These are phyloP conservation scores for Fusarium illudens DNA, from an alignment of 2,329 filamentous ascomycete species.

Conservation along the genomic window DNA sequence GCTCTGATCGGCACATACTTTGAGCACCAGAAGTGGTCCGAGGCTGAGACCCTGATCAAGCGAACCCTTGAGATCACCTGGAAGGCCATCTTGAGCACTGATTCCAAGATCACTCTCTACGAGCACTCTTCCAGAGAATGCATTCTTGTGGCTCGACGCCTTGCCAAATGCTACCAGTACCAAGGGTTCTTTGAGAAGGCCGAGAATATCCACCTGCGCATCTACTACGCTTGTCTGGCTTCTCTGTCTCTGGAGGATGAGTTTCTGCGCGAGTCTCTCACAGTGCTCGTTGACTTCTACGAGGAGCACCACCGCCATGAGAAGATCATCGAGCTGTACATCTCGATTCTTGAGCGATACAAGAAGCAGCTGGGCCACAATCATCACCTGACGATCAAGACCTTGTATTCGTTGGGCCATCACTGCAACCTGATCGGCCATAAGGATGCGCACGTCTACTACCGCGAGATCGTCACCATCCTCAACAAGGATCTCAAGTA, in stretches of 20 bases:
- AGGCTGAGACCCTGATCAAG: conserved; percentile 48
- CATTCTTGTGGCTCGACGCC: conserved; percentile 45
- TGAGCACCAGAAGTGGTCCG: conserved; percentile 45
- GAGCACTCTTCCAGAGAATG: conserved; percentile 46
- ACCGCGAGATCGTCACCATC: conserved; percentile 49
- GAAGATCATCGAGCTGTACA: conserved; percentile 49
- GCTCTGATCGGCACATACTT: conserved; percentile 47
- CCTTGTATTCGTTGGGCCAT: conserved; percentile 42
- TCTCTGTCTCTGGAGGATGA: conserved; percentile 45
- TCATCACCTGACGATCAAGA: conserved; percentile 48
- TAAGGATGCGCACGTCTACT: conserved; percentile 48
- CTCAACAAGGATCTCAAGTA: conserved; percentile 45
- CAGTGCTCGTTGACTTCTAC: conserved; percentile 46
- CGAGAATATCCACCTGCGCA: conserved; percentile 49
- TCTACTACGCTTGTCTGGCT: conserved; percentile 47
- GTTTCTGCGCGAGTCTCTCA: conserved; percentile 41
- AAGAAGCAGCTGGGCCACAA: conserved; percentile 33
- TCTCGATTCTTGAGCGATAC: conserved; percentile 47
- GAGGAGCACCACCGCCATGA: conserved; percentile 50
- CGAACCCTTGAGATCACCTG: conserved; percentile 50
- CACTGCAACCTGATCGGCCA: conserved; percentile 40
- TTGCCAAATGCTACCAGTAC: conserved; percentile 48
- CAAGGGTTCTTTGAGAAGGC: conserved; percentile 50
- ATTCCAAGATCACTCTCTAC: conserved; percentile 43
- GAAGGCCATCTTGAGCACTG: conserved; percentile 47